Base-by-base conservation (phyloP, 495 filamentous ascomycete genomes). In the Cercophora newfieldiana region DNA sequence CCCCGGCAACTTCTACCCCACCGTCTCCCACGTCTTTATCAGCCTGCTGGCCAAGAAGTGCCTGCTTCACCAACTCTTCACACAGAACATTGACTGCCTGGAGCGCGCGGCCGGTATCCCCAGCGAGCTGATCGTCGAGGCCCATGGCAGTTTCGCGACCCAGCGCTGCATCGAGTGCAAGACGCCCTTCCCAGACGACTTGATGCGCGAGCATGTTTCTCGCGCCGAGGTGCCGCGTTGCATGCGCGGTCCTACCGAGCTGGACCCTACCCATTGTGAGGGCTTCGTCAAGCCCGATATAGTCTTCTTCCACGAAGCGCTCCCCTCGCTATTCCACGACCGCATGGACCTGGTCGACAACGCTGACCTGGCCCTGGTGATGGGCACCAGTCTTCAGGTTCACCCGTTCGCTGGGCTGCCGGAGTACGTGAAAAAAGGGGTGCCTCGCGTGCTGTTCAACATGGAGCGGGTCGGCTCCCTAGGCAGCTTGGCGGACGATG, bases 211-310 rank as follows among this genome's bases (percentile, higher is more conserved):
- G 60, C 81, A 84, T 60, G 86, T 99, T 12, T 70, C 78, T 6
- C 75, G 79, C 29, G 86, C 84, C 26, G 74, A 87, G 28, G 88
- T 96, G 1, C 91, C 95, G 10, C 77, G 80, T 65, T 97, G 95
- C 72, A 31, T 62, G 29, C 59, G 59, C 12, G 71, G 70, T 0
- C 58, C 73, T 2, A 44, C 37, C 22, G 69, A 55, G 28, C n/a
- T n/a, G n/a, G n/a, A n/a, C n/a, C n/a, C n/a, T n/a, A n/a, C n/a
- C n/a, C n/a, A n/a, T n/a, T 99, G 96, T 73, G 80, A 86, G 22
- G 94, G 94, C 0, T 75, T 96, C 6, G 92, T 98, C 56, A 98
- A 99, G 78, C 95, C 95, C 2, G 94, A 97, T 70, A 98, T 99
- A 77, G 93, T 96, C 3, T 99, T 99, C 79, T 99, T 98, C 72